A percentile compares a stretch with the other conserved stretches of the same genome.
Conservation (phyloP, 2,329 filamentous ascomycete species). For the Magnaporthales sp. region DNA sequence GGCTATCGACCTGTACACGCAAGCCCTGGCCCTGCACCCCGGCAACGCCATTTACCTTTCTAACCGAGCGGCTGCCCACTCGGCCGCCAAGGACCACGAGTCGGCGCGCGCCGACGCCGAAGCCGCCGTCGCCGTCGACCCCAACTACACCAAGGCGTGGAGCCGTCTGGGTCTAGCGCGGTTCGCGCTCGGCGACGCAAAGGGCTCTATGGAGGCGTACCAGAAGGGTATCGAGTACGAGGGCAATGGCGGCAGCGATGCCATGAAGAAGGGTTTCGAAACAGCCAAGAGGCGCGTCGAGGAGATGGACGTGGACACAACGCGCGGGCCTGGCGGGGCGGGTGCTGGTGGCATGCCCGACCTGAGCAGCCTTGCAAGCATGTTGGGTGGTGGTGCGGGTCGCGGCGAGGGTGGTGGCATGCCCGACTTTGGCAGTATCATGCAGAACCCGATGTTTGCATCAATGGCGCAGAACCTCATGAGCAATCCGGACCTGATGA, state of each 20-base stretch:
- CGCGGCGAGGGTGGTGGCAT: conserved; percentile 64
- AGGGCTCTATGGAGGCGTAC: conserved; percentile 92
- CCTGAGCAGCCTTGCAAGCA: conserved; percentile 59
- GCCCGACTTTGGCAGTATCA: conserved; percentile 79
- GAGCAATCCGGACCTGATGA: conserved; percentile 91
- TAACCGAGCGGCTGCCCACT: conserved; percentile 92
- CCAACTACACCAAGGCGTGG: conserved; percentile 96
- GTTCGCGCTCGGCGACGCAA: conserved; percentile 84
- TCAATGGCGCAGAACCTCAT: conserved; percentile 96
- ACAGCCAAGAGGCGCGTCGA: conserved; percentile 83
- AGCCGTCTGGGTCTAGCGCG: conserved; percentile 83
- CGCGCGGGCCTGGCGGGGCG: conserved; percentile 22
- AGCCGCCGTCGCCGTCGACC: conserved; percentile 78
- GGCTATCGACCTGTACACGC: conserved; percentile 81
- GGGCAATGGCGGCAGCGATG: conserved; percentile 86
- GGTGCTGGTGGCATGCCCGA: conserved; percentile 61
- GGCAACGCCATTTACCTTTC: conserved; percentile 93
- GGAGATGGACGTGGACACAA: conserved; percentile 53
- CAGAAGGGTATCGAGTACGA: conserved; percentile 86
- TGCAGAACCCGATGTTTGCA: conserved; percentile 98
- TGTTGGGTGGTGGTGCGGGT: conserved; percentile 49
- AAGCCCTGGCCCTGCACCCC: conserved; percentile 73
- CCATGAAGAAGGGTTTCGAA: conserved; percentile 96
- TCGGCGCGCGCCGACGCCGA: conserved; percentile 83
- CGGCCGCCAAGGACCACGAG: conserved; percentile 73